Conservation (phyloP, 1,284 basidiomycete genomes). For the Sanguinoderma infundibulare region DNA sequence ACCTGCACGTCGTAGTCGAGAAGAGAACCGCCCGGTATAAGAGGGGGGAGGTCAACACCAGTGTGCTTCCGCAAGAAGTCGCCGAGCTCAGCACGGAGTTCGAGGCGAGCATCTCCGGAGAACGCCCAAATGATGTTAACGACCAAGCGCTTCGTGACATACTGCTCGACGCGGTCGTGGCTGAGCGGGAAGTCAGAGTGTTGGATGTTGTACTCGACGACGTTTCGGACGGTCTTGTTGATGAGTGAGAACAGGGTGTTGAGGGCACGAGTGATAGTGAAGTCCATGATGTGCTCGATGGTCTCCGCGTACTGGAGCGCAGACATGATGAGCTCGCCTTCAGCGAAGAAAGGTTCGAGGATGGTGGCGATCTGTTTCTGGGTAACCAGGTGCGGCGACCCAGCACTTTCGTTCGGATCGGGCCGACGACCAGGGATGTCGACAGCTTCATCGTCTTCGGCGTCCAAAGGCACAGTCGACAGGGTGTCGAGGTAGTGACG, state of each 20-base stretch:
- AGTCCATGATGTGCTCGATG: constrained; percentile 99
- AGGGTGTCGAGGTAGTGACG: constrained; percentile 87
- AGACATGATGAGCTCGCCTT: constrained; percentile 80
- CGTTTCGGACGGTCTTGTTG: constrained; percentile 94
- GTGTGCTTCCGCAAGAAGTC: constrained; percentile 87
- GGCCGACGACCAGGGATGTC: constrained; percentile 65
- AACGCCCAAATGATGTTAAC: constrained; percentile 98
- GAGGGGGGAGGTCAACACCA: constrained; percentile 87
- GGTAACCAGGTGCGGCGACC: constrained; percentile 70
- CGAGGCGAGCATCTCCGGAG: constrained; percentile 93
- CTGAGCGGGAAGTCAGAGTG: constrained; percentile 95
- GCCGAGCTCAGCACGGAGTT: constrained; percentile 89
- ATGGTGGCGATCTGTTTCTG: constrained; percentile 84
- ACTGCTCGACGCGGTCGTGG: constrained; percentile 86
- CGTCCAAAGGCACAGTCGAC: constrained; percentile 80
- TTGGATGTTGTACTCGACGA: constrained; percentile 94
- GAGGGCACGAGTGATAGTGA: constrained; percentile 89
- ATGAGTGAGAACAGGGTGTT: constrained; percentile 96
- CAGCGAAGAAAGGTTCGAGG: constrained; percentile 82
- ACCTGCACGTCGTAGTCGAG: constrained; percentile 97
- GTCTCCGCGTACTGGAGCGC: constrained; percentile 83
- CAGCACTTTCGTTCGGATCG: constrained; percentile 55
- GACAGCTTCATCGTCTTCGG: constrained; percentile 84
- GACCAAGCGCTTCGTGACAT: constrained; percentile 89
- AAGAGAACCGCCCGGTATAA: constrained; percentile 79